Evolutionary conservation across 805 yeast species (phyloP).

Genomic region (Starmerella roubikii): DNA sequence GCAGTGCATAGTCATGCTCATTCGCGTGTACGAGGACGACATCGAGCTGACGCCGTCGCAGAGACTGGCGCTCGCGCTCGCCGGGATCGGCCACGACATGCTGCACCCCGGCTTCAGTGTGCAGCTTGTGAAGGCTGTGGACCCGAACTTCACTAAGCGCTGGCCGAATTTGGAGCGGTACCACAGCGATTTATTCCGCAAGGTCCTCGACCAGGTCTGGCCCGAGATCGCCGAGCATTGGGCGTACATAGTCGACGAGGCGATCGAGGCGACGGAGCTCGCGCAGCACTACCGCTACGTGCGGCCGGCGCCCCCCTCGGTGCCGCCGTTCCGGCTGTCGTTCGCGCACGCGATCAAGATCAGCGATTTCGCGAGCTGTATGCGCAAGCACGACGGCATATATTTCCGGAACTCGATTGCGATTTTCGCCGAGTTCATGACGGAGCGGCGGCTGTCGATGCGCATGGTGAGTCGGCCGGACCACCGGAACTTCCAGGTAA

Average conservation of each 20-base stretch:
- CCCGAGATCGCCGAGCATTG: constrained; percentile 23
- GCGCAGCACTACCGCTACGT: constrained; percentile 49
- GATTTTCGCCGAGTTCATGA: background rate
- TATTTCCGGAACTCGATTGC: background rate
- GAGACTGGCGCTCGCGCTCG: constrained; percentile 48
- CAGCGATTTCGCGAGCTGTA: constrained; percentile 90
- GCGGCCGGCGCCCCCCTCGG: background rate
- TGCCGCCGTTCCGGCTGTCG: background rate
- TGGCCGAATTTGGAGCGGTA: constrained; percentile 67
- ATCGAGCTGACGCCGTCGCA: constrained; percentile 28
- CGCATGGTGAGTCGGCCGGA: background rate
- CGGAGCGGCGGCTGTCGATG: background rate
- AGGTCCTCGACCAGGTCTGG: constrained; percentile 38
- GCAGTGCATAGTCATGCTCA: constrained; percentile 62
- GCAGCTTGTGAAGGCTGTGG: constrained; percentile 43
- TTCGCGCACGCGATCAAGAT: constrained; percentile 57
- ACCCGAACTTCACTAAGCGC: constrained; percentile 48
- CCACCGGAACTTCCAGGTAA: background rate
- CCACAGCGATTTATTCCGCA: constrained; percentile 55
- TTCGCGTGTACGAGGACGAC: background rate
- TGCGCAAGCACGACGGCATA: constrained; percentile 24
- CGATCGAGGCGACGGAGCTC: constrained; percentile 84
- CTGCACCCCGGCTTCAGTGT: constrained; percentile 97
- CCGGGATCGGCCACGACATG: constrained; percentile 88
- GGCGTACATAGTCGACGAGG: constrained; percentile 16